Evolutionary conservation across 805 yeast species (phyloP), one percentile per base, ranked within the genome.

Genomic region (Lipomyces oligophaga): DNA sequence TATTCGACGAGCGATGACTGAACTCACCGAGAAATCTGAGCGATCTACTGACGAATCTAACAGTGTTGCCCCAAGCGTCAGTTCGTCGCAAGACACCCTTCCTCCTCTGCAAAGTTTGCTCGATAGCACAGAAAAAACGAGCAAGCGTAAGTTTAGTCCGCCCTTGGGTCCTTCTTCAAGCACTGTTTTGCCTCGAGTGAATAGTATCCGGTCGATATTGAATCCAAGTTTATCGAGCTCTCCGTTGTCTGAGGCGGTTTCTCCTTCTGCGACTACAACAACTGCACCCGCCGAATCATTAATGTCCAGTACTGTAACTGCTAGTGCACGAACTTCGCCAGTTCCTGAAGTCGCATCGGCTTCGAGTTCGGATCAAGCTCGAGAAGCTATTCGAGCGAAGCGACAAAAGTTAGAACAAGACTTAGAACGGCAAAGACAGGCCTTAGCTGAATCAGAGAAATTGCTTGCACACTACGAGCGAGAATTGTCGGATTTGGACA

Each of bases 341-440:
- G 25, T 11, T n/a, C 24, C 10, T 8, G 27, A 7, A 34, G 13
- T 34, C 13, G 24, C 45, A 13, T 8, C 39, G 7, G 16, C 16
- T n/a, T n/a, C 39, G 32, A 35, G n/a, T 8, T 25, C 31, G 5
- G 19, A 22, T 18, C 10, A 26, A 16, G 39, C 60, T 8, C 59
- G 60, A 37, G 70, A 64, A 45, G 64, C 57, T 30, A 44, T 67
- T 19, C 49, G 61, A 22, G 63, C 63, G 2, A 64, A 64, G 36
- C 64, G 65, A 21, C 50, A 62, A 27, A 62, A 59, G 40, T 55
- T 63, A n/a, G 60, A 59, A 34, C 70, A 65, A 45, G 64, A 64
- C 46, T 57, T 66, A 7, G 58, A 49, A 5, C 54, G 56, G 34
- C 58, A 60, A 19, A 55, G 57, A 21, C 49, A 43, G 33, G 57